Evolutionary conservation across 176 grass and related monocot species (phyloP), one percentile per base, ranked within the genome.

Genomic region (Calamus simplicifolius): DNA sequence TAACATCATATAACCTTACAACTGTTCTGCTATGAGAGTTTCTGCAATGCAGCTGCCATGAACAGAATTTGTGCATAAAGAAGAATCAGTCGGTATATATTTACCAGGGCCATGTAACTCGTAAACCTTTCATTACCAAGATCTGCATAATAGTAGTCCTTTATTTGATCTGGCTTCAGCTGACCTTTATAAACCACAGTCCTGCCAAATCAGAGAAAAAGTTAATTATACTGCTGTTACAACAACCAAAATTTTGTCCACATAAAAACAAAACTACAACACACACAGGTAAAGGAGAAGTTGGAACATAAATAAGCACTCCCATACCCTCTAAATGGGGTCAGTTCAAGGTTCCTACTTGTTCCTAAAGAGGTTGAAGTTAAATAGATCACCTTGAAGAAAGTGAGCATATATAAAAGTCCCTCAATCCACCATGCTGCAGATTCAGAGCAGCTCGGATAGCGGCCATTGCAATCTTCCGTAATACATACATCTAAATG

Each of bases 81-180:
- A 82, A 77, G 57, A 79, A 77, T 77, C 75, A 73, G 52, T 56
- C 70, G 72, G 77, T 68, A 63, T 66, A 71, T 72, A 88, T 82
- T 98, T 93, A 98, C 94, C 94, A 98, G 76, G 59, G 88, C 94
- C 88, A 98, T 98, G 60, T 98, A 98, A 81, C 88, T 89, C 16
- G 57, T 82, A 81, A 98, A 98, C 48, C 73, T 92, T 76, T 98
- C 73, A 77, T 93, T 73, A 67, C 85, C 94, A 75, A 98, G 85
- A 74, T 98, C 85, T 29, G 81, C 94, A 69, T 89, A 93, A 78
- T 89, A 98, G 79, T 93, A 98, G 25, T 76, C 78, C 79, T 89
- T 80, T 55, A 98, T 69, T 73, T 98, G 94, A 50, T 16, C 62
- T 1, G 94, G 94, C 68, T 81, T 98, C 61, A 98, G 85, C 70